A percentile compares a stretch with the other conserved stretches of the same genome.
Conservation (phyloP, 1,139 yeast genomes). For the Petasospora rhodanensis region DNA sequence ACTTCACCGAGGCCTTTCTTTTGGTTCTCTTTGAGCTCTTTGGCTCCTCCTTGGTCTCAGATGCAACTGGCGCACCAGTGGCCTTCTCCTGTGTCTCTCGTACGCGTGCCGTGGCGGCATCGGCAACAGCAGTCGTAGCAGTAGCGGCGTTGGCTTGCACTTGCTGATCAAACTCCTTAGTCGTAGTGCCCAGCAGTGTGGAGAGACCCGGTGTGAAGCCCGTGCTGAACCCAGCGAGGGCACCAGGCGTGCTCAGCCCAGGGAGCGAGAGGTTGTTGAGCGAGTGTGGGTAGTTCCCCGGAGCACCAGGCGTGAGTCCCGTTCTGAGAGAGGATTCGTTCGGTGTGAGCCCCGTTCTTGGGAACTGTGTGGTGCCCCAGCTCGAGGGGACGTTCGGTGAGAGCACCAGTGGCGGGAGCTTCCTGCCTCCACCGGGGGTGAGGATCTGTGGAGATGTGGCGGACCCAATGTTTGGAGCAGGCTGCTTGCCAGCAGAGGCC, state of each 20-base stretch:
- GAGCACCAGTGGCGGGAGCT: conserved; percentile 48
- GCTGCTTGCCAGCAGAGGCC: too few species aligned
- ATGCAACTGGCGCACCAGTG: background rate
- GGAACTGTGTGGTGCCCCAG: conserved; percentile 25
- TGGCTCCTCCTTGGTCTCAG: conserved; percentile 2
- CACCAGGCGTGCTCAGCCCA: conserved; percentile 43
- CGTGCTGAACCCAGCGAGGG: conserved; percentile 20
- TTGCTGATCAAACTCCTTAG: conserved; percentile 20
- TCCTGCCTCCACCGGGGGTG: conserved; percentile 57
- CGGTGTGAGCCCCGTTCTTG: conserved; percentile 62
- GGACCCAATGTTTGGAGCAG: conserved; percentile 20
- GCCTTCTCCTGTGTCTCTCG: conserved; percentile 5
- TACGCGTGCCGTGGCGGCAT: too few species aligned
- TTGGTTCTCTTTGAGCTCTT: conserved; percentile 1
- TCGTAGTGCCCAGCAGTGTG: conserved; percentile 35
- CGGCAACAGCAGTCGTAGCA: conserved; percentile 1
- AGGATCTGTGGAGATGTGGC: conserved; percentile 46
- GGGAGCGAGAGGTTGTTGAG: conserved; percentile 31
- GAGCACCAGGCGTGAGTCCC: conserved; percentile 54
- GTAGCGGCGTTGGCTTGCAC: conserved; percentile 15
- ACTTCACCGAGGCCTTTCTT: conserved; percentile 1
- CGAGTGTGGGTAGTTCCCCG: conserved; percentile 19
- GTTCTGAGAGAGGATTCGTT: conserved; percentile 63
- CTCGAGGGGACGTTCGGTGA: conserved; percentile 30
- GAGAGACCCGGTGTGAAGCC: conserved; percentile 40